Conservation (phyloP, 192 early-diverging fungal genomes). For the Backusella tarrabulga region DNA sequence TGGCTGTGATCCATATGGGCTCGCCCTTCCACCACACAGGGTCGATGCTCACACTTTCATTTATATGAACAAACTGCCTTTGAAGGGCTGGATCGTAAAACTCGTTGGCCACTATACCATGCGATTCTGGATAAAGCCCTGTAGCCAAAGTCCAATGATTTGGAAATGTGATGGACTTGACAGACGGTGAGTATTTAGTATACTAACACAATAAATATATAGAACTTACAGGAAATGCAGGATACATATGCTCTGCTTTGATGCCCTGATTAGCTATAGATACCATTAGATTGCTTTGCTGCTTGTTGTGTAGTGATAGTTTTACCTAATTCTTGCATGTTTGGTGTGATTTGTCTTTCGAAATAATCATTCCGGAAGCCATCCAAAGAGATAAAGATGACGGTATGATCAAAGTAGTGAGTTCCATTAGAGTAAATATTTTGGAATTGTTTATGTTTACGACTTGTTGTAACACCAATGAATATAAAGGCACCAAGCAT, state of each 20-base stretch:
- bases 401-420: neutral
- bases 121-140: slow-evolving; percentile 86
- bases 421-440: neutral
- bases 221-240: slow-evolving; percentile 61
- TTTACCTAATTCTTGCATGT: neutral
- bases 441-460: neutral
- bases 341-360: neutral
- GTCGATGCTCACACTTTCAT: slow-evolving; percentile 57
- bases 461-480: neutral
- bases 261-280: slow-evolving; percentile 35
- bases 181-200: neutral
- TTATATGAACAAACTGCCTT: slow-evolving; percentile 74
- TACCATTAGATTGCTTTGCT: no score
- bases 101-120: slow-evolving; percentile 86
- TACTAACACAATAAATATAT: no score
- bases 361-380: neutral
- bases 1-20: slow-evolving; percentile 89
- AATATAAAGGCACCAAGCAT: neutral
- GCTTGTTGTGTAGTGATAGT: neutral
- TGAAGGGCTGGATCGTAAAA: slow-evolving; percentile 77
- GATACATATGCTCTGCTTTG: slow-evolving; percentile 59
- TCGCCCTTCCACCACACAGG: slow-evolving; percentile 88
- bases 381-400: neutral
- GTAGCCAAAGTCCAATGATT: slow-evolving; percentile 93
- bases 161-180: slow-evolving; percentile 77